Evolutionary conservation across 495 filamentous ascomycete genomes (phyloP), one percentile per base, ranked within the genome.

Genomic region (Penicillium pulvis): DNA sequence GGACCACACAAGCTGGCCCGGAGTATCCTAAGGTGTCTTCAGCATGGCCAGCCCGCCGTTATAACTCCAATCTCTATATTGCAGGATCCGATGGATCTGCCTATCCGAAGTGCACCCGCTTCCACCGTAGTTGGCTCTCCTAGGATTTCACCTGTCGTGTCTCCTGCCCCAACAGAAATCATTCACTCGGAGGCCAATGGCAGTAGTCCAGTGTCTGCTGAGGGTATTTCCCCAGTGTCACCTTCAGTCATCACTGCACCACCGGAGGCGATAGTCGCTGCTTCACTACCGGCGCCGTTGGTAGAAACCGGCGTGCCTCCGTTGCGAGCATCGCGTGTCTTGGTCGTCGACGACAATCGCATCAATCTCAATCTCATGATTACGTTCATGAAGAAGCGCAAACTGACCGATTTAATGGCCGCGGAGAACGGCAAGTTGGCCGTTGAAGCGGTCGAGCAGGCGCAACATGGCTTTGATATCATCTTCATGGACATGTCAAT

Each of bases 341-440:
- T 91, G 1, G 79, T 90, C 0, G 88, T 91, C 0, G 89, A 92
- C 57, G 89, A 92, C 63, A 92, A 92, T 65, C 75, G 79, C 4
- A 90, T 92, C 62, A 92, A 92, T 60, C 80, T 90, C 35, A 85
- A 83, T n/a, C 73, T 90, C 0, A 81, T 90, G 46, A 72, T 83
- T 41, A 84, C 84, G 0, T 86, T 85, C 57, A 81, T 89, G 76
- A 76, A 75, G 33, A 83, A 79, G 51, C 74, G 81, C 3, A 62
- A 73, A 5, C 67, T 81, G 44, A 49, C 62, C 2, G 63, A 61
- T 4, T 59, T 84, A 6, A 66, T 70, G n/a, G 71, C 77, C 0
- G 83, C 81, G 4, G 76, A 79, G 55, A 81, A 84, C 51, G 83
- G 83, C 16, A 75, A 81, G 28, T 53, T 81, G 14, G 82, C 83